Conservation (phyloP, 306 rosid genomes). For the Macrotyloma uniflorum region DNA sequence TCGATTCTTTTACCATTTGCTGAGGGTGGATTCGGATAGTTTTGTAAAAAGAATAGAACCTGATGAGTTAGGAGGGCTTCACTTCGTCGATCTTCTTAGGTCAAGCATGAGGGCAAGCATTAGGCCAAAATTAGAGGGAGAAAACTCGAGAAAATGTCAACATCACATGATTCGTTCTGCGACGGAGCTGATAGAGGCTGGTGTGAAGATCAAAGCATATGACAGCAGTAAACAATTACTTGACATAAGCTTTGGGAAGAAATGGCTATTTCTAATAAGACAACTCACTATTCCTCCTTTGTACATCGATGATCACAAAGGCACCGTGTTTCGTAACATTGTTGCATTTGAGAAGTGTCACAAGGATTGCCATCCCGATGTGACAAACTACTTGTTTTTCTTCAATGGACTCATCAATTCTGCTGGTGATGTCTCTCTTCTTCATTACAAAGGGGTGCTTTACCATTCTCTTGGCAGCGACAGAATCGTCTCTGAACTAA, state of each 20-base stretch:
- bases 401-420: conserved; percentile 53
- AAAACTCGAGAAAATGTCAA: no score
- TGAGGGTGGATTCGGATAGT: conserved; percentile 14
- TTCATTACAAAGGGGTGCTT: conserved; percentile 46
- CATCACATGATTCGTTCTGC: conserved; percentile 28
- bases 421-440: conserved; percentile 40
- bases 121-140: neutral
- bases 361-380: conserved; percentile 41
- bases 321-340: conserved; percentile 52
- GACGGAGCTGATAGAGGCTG: conserved; percentile 44
- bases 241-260: conserved; percentile 35
- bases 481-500: conserved; percentile 37
- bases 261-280: neutral
- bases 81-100: conserved; percentile 51
- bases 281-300: conserved; percentile 43
- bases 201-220: conserved; percentile 40
- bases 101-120: no score
- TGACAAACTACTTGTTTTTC: conserved; percentile 54
- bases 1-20: conserved; percentile 44
- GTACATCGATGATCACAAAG: conserved; percentile 46
- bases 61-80: neutral
- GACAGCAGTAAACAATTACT: neutral
- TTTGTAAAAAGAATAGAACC: neutral
- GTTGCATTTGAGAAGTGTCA: conserved; percentile 58
- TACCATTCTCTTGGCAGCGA: conserved; percentile 49